phyloP scores from a whole-genome alignment of 2,329 filamentous ascomycete species.

The Leptodontidium sp. region DNA sequence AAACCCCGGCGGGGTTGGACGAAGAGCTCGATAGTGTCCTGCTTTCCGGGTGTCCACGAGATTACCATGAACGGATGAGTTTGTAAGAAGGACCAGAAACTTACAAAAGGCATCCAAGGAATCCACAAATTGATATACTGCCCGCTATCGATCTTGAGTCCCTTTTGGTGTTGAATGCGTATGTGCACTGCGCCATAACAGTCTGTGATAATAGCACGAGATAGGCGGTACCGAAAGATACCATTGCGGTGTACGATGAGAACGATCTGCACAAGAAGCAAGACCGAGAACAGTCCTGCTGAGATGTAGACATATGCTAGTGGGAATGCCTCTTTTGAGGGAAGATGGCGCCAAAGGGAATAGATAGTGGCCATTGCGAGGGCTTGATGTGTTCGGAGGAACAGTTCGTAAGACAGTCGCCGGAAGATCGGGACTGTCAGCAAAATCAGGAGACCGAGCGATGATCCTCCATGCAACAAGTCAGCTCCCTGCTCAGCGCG shows the following conservation, averaged over 20 bases:
- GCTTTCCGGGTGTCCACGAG: too few species aligned
- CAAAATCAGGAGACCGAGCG: not conserved
- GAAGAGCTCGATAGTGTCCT: too few species aligned
- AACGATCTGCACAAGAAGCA: not conserved
- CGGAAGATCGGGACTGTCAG: not conserved
- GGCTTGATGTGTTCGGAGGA: too few species aligned
- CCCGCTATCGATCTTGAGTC: not conserved
- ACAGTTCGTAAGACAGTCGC: too few species aligned
- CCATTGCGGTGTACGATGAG: not conserved
- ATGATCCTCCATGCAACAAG: not conserved
- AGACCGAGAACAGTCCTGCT: not conserved
- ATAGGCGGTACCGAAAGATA: not conserved
- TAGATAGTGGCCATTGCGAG: too few species aligned
- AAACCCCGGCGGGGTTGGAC: not conserved
- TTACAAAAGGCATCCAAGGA: constrained; percentile 2
- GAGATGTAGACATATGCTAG: not conserved
- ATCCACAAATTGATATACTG: constrained; percentile 3
- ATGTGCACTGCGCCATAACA: not conserved
- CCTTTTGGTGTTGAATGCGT: not conserved
- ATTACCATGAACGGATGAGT: too few species aligned
- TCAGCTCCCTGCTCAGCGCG: not conserved
- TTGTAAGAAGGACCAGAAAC: too few species aligned
- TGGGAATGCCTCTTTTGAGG: not conserved
- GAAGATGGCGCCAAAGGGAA: too few species aligned
- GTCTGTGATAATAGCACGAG: not conserved